Evolutionary conservation across 2,329 filamentous ascomycete species (phyloP), one percentile per base, ranked within the genome.

Genomic region (Aspergillus nomiae): DNA sequence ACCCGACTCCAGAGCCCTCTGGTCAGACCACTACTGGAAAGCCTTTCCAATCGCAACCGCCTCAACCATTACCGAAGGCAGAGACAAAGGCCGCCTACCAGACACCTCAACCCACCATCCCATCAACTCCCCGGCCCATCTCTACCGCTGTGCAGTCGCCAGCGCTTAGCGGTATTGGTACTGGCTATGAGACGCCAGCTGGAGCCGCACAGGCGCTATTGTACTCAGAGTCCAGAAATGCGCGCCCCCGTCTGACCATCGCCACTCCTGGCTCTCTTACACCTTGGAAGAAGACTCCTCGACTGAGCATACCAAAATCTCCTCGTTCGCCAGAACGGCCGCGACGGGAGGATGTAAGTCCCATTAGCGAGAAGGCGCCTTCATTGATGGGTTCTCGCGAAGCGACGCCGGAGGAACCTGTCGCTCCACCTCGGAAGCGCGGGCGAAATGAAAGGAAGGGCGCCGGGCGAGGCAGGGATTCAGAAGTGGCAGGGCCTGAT

Each of bases 281-380:
- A 1, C 80, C 78, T 4, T 82, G 80, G 80, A 82, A 79, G 65
- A 73, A 75, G 58, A 73, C 73, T 41, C 77, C 78, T 26, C 71
- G 70, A 14, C 58, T 74, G 46, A 76, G 69, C 10, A 72, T 80
- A 43, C 70, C 77, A 0, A 64, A 71, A 21, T 77, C 76, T 7
- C 77, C 78, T 32, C 70, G 71, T 19, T 81, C 80, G 24, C 80
- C 80, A 11, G 67, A 73, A 56, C 74, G 76, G 2, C 80, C 80
- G 53, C 71, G 74, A 6, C 75, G 78, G 2, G 78, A 79, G 59
- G 80, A 81, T 67, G 75, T 82, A 12, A 82, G 80, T 66, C 80
- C 80, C 0, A 80, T 82, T 60, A 82, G 80, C 56, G 80, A 81
- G 41, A 73, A 71, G 50, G 77, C 74, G 3, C 70, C 71, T n/a